Conservation (phyloP, 495 filamentous ascomycete genomes). For the Xylaria flabelliformis region DNA sequence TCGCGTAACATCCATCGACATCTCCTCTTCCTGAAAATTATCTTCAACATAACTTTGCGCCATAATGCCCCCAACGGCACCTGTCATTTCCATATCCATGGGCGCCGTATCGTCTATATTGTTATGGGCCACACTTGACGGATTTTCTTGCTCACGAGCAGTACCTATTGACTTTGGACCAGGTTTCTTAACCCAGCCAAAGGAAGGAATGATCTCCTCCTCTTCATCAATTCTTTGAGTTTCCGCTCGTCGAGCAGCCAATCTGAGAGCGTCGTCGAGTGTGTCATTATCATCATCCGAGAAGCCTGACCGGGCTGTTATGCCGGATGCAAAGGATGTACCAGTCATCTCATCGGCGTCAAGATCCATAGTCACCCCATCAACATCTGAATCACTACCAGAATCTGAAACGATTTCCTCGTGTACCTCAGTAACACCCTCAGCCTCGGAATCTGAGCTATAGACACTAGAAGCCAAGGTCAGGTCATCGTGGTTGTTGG, state of each 20-base stretch:
- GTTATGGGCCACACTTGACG: constrained; percentile 16
- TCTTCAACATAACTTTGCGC: constrained; percentile 35
- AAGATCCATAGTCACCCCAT: constrained; percentile 77
- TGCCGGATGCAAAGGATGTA: constrained; percentile 63
- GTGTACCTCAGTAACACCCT: constrained; percentile 60
- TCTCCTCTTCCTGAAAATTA: constrained; percentile 63
- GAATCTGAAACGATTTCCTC: constrained; percentile 62
- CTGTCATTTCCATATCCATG: constrained; percentile 63
- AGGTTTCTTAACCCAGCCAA: constrained; percentile 55
- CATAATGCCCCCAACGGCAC: constrained; percentile 63
- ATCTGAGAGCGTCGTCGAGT: constrained; percentile 77
- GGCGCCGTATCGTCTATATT: constrained; percentile 37
- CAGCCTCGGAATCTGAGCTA: constrained; percentile 70
- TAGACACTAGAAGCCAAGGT: constrained; percentile 79
- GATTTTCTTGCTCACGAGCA: constrained; percentile 27
- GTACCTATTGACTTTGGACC: constrained; percentile 24
- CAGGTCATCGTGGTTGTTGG: constrained; percentile 68
- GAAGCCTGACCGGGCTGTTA: constrained; percentile 59
- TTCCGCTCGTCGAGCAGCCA: constrained; percentile 75
- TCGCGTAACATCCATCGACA: constrained; percentile 86
- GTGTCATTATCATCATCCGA: constrained; percentile 66
- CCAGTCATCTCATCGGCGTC: constrained; percentile 72
- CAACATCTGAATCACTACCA: constrained; percentile 65
- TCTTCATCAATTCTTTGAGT: constrained; percentile 76
- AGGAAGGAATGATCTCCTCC: constrained; percentile 77